Base-by-base conservation (phyloP, 2,329 filamentous ascomycete genomes). In the Triangularia verruculosa region DNA sequence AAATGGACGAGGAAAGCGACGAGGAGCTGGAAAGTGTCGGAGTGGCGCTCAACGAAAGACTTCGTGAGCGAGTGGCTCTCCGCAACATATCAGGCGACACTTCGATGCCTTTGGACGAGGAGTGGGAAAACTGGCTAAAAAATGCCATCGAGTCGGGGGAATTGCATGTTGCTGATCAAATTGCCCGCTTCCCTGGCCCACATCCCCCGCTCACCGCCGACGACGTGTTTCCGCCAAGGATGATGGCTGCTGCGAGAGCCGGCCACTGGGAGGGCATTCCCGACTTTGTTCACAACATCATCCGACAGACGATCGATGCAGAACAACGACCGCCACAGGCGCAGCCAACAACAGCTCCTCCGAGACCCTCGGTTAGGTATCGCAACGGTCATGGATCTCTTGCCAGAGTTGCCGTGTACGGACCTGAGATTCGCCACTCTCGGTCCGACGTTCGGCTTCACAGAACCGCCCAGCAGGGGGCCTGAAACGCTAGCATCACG, bases 111-210 rank as follows among this genome's bases (percentile, higher is more conserved):
- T 80, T 91, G 68, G 88, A 91, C 71, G 87, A 89, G 66, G 87
- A 89, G 70, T 91, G 87, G 87, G 89, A 91, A 74, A 87, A 89
- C 73, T 91, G 88, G 84, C 78, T 91, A 65, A 91, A 91, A 75
- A 86, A 88, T 70, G 87, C 85, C 52, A 83, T 89, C 57, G 88
- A 91, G 71, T 80, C 83, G 5, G 88, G 87, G 64, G 78, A 83
- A 61, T 75, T 87, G 39, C 78, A 80, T 57, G 72, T 83, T 25
- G 76, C 78, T 4, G 78, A 80, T 54, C 78, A 81, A 60, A 78
- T 79, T 64, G 68, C 73, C 58, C 68, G 74, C 59, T 74, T 75
- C 66, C 70, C 68, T 59, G 72, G 68, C 70, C 75, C 74, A 69
- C 72, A 74, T 72, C 76, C 69, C 73, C 69, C 66, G 70, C 68